These are phyloP conservation scores for Gaeumannomyces tritici DNA, from an alignment of 2,329 filamentous ascomycete species.

Conservation along the genomic window DNA sequence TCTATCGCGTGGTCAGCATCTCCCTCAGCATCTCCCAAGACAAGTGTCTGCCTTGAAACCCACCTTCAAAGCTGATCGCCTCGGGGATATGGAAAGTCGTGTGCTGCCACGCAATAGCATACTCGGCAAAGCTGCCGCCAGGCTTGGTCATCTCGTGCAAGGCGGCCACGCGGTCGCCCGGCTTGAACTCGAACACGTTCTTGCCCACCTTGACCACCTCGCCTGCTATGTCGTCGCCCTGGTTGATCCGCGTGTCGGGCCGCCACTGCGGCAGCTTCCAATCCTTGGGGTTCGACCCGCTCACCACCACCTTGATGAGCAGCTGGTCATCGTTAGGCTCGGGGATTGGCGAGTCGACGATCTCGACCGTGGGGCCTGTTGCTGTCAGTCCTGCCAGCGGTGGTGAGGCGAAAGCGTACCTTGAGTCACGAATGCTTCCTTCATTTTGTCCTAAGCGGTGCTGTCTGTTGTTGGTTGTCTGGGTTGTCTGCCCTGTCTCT, in stretches of 20 bases:
- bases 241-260: constrained; percentile 5
- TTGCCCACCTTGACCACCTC: constrained; percentile 8
- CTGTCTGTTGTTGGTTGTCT: no score
- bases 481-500: no score
- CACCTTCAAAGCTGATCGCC: constrained; percentile 34
- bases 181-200: constrained; percentile 11
- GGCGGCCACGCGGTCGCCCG: constrained; percentile 35
- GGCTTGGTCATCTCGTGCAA: constrained; percentile 41
- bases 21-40: no score
- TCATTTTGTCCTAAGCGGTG: constrained; percentile 17
- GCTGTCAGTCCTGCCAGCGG: background rate
- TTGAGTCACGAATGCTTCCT: constrained; percentile 18
- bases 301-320: constrained; percentile 11
- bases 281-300: constrained; percentile 12
- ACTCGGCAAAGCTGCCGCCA: constrained; percentile 50
- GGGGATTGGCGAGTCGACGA: constrained; percentile 29
- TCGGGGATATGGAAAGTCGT: constrained; percentile 47
- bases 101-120: constrained; percentile 43
- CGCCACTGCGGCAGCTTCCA: constrained; percentile 7
- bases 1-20: constrained; percentile 18
- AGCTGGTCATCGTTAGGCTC: constrained; percentile 26
- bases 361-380: constrained; percentile 22
- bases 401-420: constrained; percentile 8
- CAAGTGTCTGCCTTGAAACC: background rate
- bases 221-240: constrained; percentile 11